Evolutionary conservation across 2,329 filamentous ascomycete species (phyloP).

Genomic region (Aspergillus sp.): DNA sequence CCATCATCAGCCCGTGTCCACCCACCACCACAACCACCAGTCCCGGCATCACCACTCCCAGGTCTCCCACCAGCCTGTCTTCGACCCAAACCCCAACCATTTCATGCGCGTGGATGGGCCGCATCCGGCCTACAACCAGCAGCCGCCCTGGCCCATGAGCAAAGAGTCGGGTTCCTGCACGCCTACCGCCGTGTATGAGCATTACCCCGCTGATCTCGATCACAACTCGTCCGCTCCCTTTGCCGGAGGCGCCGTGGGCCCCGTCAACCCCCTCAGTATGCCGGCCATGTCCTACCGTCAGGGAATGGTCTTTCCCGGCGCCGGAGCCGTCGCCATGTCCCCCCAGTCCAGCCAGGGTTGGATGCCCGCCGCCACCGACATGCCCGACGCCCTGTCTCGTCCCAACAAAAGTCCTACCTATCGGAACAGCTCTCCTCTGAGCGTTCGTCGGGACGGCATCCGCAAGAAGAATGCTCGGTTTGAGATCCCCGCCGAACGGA

Average conservation of each 20-base stretch:
- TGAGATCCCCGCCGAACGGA: slow-evolving; percentile 92
- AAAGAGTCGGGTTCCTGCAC: slow-evolving; percentile 70
- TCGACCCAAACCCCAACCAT: slow-evolving; percentile 53
- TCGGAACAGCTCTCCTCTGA: slow-evolving; percentile 71
- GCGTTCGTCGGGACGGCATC: slow-evolving; percentile 78
- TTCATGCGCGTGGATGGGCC: slow-evolving; percentile 63
- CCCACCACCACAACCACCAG: slow-evolving; percentile 39
- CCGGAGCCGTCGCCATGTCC: slow-evolving; percentile 56
- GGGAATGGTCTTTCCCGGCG: slow-evolving; percentile 50
- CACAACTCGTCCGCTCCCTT: slow-evolving; percentile 43
- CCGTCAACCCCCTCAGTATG: slow-evolving; percentile 39
- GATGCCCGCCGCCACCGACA: slow-evolving; percentile 48
- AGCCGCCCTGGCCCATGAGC: slow-evolving; percentile 62
- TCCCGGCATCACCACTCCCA: slow-evolving; percentile 37
- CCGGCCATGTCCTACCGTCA: slow-evolving; percentile 44
- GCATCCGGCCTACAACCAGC: slow-evolving; percentile 48
- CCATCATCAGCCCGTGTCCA: slow-evolving; percentile 23
- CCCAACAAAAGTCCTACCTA: slow-evolving; percentile 64
- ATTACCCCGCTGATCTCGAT: slow-evolving; percentile 55
- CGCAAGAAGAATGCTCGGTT: slow-evolving; percentile 99
- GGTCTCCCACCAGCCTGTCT: slow-evolving; percentile 48
- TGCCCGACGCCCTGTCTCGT: slow-evolving; percentile 51
- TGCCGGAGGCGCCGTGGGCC: slow-evolving; percentile 42
- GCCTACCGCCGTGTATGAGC: slow-evolving; percentile 69
- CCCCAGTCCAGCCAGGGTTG: slow-evolving; percentile 62